These are phyloP conservation scores for Leavenworthia alabamica DNA, from an alignment of 345 rosid genomes.

Conservation along the genomic window DNA sequence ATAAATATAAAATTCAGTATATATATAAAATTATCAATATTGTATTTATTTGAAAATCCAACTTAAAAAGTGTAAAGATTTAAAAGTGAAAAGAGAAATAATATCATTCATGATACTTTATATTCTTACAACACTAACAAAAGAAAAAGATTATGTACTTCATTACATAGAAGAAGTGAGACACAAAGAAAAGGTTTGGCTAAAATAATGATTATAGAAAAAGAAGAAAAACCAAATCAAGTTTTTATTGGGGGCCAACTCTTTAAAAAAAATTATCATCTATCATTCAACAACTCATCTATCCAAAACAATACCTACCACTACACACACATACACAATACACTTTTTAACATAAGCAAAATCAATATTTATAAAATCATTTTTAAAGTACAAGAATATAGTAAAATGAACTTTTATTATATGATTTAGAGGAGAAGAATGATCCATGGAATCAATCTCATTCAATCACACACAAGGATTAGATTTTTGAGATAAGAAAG, in stretches of 20 bases:
- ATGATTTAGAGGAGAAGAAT: conserved; percentile 14
- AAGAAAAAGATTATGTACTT: conserved; percentile 20
- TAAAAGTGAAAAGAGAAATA: conserved; percentile 15
- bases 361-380: conserved; percentile 27
- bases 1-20: neutral
- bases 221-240: conserved; percentile 28
- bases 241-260: conserved; percentile 28
- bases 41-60: neutral
- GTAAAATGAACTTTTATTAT: neutral
- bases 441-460: conserved; percentile 29
- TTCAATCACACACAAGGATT: conserved; percentile 3
- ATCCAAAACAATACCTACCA: conserved; percentile 30
- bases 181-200: conserved; percentile 13
- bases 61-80: neutral
- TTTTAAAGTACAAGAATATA: conserved; percentile 10
- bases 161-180: conserved; percentile 21
- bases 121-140: conserved; percentile 14
- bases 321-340: conserved; percentile 8
- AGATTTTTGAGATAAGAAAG: conserved; percentile 12
- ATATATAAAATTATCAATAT: neutral
- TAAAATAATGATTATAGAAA: conserved; percentile 26
- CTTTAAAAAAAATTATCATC: conserved; percentile 28
- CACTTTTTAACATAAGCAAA: conserved; percentile 24
- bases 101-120: conserved; percentile 26
- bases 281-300: conserved; percentile 28